Evolutionary conservation across 495 filamentous ascomycete genomes (phyloP).

Genomic region (Parachaetomium inaequale): DNA sequence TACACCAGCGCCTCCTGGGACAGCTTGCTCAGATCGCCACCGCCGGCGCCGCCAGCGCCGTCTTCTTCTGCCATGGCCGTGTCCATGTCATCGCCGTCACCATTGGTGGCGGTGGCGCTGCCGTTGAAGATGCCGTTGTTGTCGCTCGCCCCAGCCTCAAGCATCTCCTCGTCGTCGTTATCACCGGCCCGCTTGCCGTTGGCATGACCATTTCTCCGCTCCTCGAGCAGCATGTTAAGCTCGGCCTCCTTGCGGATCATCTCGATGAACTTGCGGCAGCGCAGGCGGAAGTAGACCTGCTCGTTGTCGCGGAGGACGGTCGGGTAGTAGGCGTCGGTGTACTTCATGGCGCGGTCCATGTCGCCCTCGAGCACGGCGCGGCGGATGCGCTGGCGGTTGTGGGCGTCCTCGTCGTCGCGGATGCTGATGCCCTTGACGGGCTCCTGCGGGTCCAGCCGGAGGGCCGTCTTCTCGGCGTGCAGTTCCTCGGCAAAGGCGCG

Average conservation of each 20-base stretch:
- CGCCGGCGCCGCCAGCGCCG: slow-evolving; percentile 39
- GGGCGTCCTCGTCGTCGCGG: slow-evolving; percentile 72
- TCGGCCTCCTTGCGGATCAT: slow-evolving; percentile 86
- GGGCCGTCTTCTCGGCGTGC: slow-evolving; percentile 61
- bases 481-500: slow-evolving; percentile 84
- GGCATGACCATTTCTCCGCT: slow-evolving; percentile 8
- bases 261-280: slow-evolving; percentile 90
- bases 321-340: slow-evolving; percentile 75
- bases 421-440: slow-evolving; percentile 62
- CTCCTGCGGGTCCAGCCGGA: slow-evolving; percentile 54
- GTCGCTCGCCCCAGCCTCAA: slow-evolving; percentile 42
- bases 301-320: slow-evolving; percentile 78
- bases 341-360: slow-evolving; percentile 82
- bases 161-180: slow-evolving; percentile 73
- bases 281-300: slow-evolving; percentile 84
- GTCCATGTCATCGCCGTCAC: slow-evolving; percentile 44
- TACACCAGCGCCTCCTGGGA: slow-evolving; percentile 68
- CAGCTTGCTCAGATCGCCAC: slow-evolving; percentile 53
- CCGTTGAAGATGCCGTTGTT: slow-evolving; percentile 27
- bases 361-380: slow-evolving; percentile 88
- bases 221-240: slow-evolving; percentile 48
- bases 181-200: slow-evolving; percentile 45
- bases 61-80: slow-evolving; percentile 38
- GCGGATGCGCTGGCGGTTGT: slow-evolving; percentile 85
- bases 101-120: background rate